Evolutionary conservation across 2,329 filamentous ascomycete species (phyloP).

Genomic region (Raffaelea ambrosiae): DNA sequence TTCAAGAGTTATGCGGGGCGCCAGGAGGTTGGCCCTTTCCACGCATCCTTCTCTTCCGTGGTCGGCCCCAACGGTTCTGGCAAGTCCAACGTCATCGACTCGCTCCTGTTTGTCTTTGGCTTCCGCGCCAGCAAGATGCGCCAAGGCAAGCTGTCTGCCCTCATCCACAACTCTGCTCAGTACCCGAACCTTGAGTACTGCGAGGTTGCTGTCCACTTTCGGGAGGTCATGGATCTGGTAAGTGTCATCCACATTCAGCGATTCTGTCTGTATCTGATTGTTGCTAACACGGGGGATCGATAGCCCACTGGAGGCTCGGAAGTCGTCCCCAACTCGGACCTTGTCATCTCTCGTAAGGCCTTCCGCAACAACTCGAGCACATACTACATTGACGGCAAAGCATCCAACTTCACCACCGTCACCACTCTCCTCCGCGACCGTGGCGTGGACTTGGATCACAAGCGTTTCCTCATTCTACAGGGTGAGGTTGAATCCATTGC

Average conservation of each 20-base stretch:
- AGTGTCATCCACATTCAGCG: constrained; percentile 13
- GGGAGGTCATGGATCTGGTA: constrained; percentile 82
- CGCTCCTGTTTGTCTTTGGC: constrained; percentile 95
- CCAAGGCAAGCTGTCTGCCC: constrained; percentile 93
- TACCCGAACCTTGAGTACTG: constrained; percentile 80
- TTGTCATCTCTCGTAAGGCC: constrained; percentile 82
- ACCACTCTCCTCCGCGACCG: constrained; percentile 78
- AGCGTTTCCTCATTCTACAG: constrained; percentile 93
- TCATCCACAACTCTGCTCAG: constrained; percentile 93
- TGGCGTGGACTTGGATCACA: constrained; percentile 94
- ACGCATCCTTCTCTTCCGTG: constrained; percentile 93
- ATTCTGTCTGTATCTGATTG: too few relatives aligned
- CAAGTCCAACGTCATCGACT: constrained; percentile 98
- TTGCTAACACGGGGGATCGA: constrained; percentile 18
- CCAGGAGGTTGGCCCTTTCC: constrained; percentile 94
- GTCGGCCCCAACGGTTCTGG: constrained; percentile 97
- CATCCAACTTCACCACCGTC: constrained; percentile 86
- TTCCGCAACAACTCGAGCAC: constrained; percentile 99
- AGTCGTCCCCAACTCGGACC: constrained; percentile 71
- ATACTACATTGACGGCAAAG: constrained; percentile 89
- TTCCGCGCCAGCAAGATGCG: constrained; percentile 99
- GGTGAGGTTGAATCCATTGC: constrained; percentile 98
- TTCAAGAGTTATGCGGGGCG: constrained; percentile 98
- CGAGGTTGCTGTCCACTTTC: constrained; percentile 94
- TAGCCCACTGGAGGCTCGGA: constrained; percentile 64